phyloP scores from a whole-genome alignment of 257 asterid genomes.

The Fraxinus americana region DNA sequence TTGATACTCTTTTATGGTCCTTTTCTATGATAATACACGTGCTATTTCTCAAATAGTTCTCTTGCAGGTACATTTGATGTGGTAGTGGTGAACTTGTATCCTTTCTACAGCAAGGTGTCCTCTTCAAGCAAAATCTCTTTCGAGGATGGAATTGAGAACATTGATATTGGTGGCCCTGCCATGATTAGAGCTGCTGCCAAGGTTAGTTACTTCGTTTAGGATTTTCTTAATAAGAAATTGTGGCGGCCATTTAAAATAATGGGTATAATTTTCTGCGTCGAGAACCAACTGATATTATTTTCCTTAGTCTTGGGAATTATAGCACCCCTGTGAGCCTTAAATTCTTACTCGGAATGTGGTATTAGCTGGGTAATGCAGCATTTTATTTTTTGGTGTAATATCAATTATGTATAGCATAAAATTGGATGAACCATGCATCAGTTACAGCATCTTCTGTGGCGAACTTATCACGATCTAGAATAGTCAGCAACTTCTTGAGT shows the following conservation, averaged over 20 bases:
- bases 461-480: not conserved
- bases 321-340: not conserved
- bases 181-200: conserved; percentile 99
- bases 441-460: not conserved
- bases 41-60: conserved; percentile 19
- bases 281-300: not conserved
- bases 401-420: not conserved
- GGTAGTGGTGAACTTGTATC: conserved; percentile 95
- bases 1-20: conserved; percentile 10
- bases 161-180: conserved; percentile 98
- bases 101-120: conserved; percentile 86
- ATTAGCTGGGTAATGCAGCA: not conserved
- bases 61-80: conserved; percentile 89
- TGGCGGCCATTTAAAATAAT: not conserved
- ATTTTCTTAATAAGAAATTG: conserved; percentile 16
- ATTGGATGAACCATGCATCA: not conserved
- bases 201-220: conserved; percentile 39
- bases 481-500: not conserved
- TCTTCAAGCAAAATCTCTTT: conserved; percentile 76
- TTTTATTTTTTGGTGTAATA: not conserved
- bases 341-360: not conserved
- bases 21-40: conserved; percentile 19
- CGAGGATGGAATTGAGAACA: conserved; percentile 95
- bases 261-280: not conserved
- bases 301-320: not conserved